These are phyloP conservation scores for Manihot esculenta DNA, from an alignment of 441 rosid species.

Conservation along the genomic window DNA sequence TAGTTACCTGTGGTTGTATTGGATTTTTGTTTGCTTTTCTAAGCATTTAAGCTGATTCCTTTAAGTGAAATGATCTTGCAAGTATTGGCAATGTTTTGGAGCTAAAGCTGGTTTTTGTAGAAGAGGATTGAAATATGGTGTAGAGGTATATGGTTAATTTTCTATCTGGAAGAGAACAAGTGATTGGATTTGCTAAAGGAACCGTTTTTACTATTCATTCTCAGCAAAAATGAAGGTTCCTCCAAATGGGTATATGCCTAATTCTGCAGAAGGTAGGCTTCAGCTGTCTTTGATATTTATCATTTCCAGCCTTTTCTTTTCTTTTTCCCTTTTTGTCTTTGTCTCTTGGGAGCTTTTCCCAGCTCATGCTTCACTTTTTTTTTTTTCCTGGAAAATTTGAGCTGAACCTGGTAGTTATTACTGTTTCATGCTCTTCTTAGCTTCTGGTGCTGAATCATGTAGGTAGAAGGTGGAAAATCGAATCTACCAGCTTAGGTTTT, in stretches of 20 bases:
- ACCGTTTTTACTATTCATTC: conserved; percentile 5
- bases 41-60: conserved; percentile 16
- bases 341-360: too few relatives aligned
- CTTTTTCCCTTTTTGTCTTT: not conserved
- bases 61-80: conserved; percentile 10
- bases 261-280: conserved; percentile 65
- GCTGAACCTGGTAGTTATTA: conserved; percentile 19
- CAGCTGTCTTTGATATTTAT: conserved; percentile 14
- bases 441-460: conserved; percentile 7
- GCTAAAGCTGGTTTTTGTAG: conserved; percentile 31
- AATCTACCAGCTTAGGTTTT: too few relatives aligned
- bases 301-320: not conserved
- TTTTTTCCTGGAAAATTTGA: conserved; percentile 30
- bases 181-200: conserved; percentile 33
- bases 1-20: conserved; percentile 21
- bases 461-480: conserved; percentile 19
- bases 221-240: conserved; percentile 74
- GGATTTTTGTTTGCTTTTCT: conserved; percentile 4
- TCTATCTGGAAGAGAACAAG: conserved; percentile 27
- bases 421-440: conserved; percentile 11
- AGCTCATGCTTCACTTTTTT: too few relatives aligned
- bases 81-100: conserved; percentile 4
- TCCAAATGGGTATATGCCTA: conserved; percentile 72
- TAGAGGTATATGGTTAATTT: conserved; percentile 25
- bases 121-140: conserved; percentile 25